Evolutionary conservation across 352 stramenopile genomes (phyloP), one percentile per base, ranked within the genome.

Genomic region (Phytophthora capsici): DNA sequence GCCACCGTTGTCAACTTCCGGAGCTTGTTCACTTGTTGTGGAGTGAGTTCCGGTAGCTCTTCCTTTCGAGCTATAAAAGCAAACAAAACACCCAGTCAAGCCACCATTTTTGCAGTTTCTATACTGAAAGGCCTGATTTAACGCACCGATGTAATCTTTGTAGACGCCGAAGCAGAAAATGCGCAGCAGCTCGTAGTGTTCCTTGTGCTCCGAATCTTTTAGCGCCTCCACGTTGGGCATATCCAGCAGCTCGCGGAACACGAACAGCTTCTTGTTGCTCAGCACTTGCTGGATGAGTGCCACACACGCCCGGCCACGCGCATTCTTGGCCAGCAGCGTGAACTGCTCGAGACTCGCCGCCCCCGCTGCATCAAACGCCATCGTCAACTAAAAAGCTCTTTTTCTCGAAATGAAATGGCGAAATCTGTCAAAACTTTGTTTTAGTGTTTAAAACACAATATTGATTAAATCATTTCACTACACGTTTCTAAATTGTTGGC

Each of bases 231-330:
- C 86, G 67, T 96, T 98, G 38, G 86, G 82, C 87, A 96, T 96
- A 48, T 94, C 82, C 34, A 98, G 69, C 46, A 98, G 78, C 79
- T 98, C 92, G 19, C 93, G 89, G 65, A 98, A 98, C 19, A 98
- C 91, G 66, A 97, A 97, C 36, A 97, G 77, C 67, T 97, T 97
- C 71, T 94, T 95, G 73, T 96, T 95, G 46, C 69, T 90, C 25
- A 98, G 76, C 32, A 97, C 91, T 69, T 98, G 92, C 75, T 98
- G 93, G 59, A 98, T 95, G 38, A 98, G 78, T 40, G 89, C 92
- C 50, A 96, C 88, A 44, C 93, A 98, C n/a, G 92, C 93, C 6
- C 88, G 75, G 6, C 89, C 91, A 34, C 93, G 90, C 40, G 89
- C 85, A 20, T 94, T 94, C 77, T 97, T 97, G 13, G 92, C 93